Evolutionary conservation across 2,329 filamentous ascomycete species (phyloP), one percentile per base, ranked within the genome.

Genomic region (Fusarium caatingaense): DNA sequence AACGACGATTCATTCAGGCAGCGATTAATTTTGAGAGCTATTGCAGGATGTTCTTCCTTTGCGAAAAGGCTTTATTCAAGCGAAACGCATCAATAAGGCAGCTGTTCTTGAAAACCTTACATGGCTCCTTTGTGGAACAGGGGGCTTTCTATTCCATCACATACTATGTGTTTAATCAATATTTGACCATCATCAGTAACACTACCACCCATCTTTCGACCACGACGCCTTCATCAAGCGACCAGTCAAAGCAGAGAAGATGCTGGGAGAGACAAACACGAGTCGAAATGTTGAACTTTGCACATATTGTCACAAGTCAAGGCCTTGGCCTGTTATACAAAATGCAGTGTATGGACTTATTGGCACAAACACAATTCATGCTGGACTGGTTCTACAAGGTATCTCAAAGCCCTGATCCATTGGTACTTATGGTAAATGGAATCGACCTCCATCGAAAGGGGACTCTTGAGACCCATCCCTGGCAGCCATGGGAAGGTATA

Each of bases 11-110:
- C 2, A 8, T 28, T 2, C 42, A 44, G 12, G 21, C 27, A 1
- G 58, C 58, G 2, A 23, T 45, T 9, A 11, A 30, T 0, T 61
- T 61, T 6, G 58, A 61, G 10, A 8, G 11, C 18, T 61, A 61
- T 2, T n/a, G n/a, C 4, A 27, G 48, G 5, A 28, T 23, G 1
- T 58, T 61, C 37, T 61, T 61, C 9, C 21, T 18, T 2, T 2
- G 11, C 3, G 44, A 20, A 16, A n/a, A 58, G 3, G 18, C 25
- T 2, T 2, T 58, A 3, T 61, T 58, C 25, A 10, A 21, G 1
- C 20, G 34, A 13, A 15, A 41, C 6, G 3, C 7, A 10, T 3
- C 6, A 3, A 21, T 48, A 9, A 27, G 50, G 7, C 3, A 12
- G 4, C 25, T 25, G 16, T 21, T 60, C 1, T 46, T 32, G 3